Conservation (phyloP, 2,329 filamentous ascomycete species). For the Sclerotinia nivalis region DNA sequence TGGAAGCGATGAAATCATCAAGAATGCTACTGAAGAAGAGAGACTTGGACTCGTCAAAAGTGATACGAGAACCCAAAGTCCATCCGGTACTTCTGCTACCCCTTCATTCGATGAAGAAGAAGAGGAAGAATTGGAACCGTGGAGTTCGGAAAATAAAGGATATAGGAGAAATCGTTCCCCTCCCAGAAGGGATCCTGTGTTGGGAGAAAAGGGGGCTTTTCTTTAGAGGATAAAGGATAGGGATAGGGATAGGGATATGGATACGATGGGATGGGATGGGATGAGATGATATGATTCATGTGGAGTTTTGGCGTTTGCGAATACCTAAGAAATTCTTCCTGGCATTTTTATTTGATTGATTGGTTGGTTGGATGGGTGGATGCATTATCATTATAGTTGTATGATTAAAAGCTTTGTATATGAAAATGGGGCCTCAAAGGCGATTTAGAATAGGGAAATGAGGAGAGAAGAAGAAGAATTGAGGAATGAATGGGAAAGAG, state of each 20-base stretch:
- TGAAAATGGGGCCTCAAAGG: not conserved
- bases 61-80: slow-evolving; percentile 48
- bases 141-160: slow-evolving; percentile 15
- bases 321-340: slow-evolving; percentile 18
- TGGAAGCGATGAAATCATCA: slow-evolving; percentile 45
- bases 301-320: slow-evolving; percentile 19
- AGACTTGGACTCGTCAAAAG: slow-evolving; percentile 78
- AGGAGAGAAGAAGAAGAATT: not conserved
- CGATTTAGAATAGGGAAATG: not conserved
- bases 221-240: not conserved
- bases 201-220: slow-evolving; percentile 13
- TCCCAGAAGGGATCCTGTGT: slow-evolving; percentile 1
- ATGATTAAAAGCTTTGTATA: slow-evolving; percentile 7
- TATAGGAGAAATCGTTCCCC: slow-evolving; percentile 10
- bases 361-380: not conserved
- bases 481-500: not conserved
- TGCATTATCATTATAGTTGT: slow-evolving; percentile 2
- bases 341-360: slow-evolving; percentile 9
- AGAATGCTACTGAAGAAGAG: slow-evolving; percentile 77
- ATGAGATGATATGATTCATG: slow-evolving; percentile 16
- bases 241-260: not conserved
- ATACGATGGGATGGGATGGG: slow-evolving; percentile 8
- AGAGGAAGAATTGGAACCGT: slow-evolving; percentile 26
- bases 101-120: slow-evolving; percentile 35
- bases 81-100: slow-evolving; percentile 24